Base-by-base conservation (phyloP, 345 rosid genomes). In the Populus ilicifolia region DNA sequence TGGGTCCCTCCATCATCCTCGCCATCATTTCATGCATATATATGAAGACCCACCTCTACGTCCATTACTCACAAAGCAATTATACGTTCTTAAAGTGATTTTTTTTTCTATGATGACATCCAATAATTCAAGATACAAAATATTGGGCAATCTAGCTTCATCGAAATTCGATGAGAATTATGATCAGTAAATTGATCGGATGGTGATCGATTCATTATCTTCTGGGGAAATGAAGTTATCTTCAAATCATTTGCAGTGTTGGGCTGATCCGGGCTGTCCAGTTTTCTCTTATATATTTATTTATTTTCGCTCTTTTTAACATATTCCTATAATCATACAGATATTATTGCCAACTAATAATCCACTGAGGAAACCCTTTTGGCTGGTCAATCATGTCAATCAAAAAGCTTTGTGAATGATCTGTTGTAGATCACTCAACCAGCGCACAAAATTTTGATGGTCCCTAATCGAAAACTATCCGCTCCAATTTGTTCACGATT, bases 331-430 rank as follows among this genome's bases (percentile, higher is more conserved):
- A 84, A 89, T 89, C 83, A 86, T 83, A 70, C 41, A 75, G 82
- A 85, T 87, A 88, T 87, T 73, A 88, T 90, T 90, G 91, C 87
- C 93, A 88, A 76, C 91, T 84, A 87, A 88, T 83, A 84, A 87
- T 87, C 91, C 93, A 90, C 93, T 83, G 78, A 74, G 84, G 82
- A 76, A 79, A 41, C 73, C 74, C 68, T 83, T 82, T 88, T 81
- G 79, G 81, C 76, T 80, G 80, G 75, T 81, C 89, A 85, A 87
- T 88, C 90, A 88, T 83, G 87, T 85, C 93, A 80, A 84, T 73
- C 82, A 87, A 84, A 89, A 90, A 87, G 89, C 85, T 84, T 59
- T 72, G 67, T 75, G 69, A 71, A 70, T 66, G 36, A 82, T 75
- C 35, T 48, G 82, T 70, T 72, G 76, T 78, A 43, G 74, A 86